These are phyloP conservation scores for Salicornia ramosissima DNA, from an alignment of 148 eudicot genomes.

Conservation along the genomic window DNA sequence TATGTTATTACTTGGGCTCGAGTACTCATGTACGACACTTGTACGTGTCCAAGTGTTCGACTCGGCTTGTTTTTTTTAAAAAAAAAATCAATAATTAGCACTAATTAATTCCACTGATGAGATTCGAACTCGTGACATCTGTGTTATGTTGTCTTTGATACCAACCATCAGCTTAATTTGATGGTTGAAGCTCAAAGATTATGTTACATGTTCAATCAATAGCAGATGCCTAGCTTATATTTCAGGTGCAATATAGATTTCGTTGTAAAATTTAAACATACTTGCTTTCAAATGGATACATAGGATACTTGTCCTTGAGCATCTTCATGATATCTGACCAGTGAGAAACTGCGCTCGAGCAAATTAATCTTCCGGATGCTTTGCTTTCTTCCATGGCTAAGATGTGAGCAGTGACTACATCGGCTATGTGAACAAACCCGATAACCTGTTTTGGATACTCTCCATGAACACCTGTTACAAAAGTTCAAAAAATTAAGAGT, in stretches of 20 bases:
- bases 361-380: conserved; percentile 62
- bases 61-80: too few species aligned
- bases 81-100: too few species aligned
- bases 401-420: conserved; percentile 57
- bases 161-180: too few species aligned
- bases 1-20: too few species aligned
- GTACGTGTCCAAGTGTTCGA: too few species aligned
- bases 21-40: too few species aligned
- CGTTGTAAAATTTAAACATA: conserved; percentile 19
- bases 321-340: conserved; percentile 58
- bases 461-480: conserved; percentile 37
- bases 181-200: too few species aligned
- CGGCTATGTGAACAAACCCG: conserved; percentile 69
- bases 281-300: conserved; percentile 61
- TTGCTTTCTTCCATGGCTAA: conserved; percentile 62
- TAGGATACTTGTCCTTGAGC: conserved; percentile 58
- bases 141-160: too few species aligned
- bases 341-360: conserved; percentile 57
- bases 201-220: too few species aligned
- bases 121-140: too few species aligned
- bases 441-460: conserved; percentile 48
- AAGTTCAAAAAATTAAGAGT: neutral
- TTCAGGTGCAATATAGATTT: neutral
- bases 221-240: too few species aligned
- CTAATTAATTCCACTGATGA: too few species aligned